These are phyloP conservation scores for Aphanomyces stellatus DNA, from an alignment of 352 stramenopile genomes.

Conservation along the genomic window DNA sequence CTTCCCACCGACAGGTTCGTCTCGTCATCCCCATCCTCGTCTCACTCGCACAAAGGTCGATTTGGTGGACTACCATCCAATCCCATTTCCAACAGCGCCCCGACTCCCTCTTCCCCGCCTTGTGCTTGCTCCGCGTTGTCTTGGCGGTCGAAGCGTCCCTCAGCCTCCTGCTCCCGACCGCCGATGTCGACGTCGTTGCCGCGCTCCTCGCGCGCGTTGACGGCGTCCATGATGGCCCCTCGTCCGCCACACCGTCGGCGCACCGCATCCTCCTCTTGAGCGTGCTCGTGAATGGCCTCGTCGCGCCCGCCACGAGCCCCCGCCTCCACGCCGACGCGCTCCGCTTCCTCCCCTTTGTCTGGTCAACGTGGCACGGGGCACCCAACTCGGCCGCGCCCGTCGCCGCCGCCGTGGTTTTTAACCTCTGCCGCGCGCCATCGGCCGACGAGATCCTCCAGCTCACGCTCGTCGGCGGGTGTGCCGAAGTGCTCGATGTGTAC, in stretches of 20 bases:
- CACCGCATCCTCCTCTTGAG: constrained; percentile 51
- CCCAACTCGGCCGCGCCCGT: constrained; percentile 44
- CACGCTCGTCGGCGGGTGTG: constrained; percentile 53
- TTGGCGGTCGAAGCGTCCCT: constrained; percentile 31
- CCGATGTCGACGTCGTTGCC: constrained; percentile 44
- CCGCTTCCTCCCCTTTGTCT: constrained; percentile 61
- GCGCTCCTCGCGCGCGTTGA: constrained; percentile 27
- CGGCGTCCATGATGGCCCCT: constrained; percentile 24
- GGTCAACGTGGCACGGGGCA: constrained; percentile 36
- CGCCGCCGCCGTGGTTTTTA: constrained; percentile 52
- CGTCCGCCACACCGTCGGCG: constrained; percentile 25
- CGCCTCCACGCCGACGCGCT: constrained; percentile 36
- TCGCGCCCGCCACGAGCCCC: constrained; percentile 41
- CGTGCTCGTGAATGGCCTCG: constrained; percentile 58
- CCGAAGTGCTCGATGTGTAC: constrained; percentile 51
- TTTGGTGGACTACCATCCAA: neutral
- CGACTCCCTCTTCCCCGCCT: neutral
- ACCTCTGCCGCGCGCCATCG: constrained; percentile 51
- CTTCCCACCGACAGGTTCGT: neutral
- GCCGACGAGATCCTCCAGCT: constrained; percentile 65
- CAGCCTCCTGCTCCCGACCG: constrained; percentile 24
- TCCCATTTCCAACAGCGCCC: neutral
- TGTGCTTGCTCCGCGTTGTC: constrained; percentile 50
- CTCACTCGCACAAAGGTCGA: no score
- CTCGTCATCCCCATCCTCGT: no score